Evolutionary conservation across 2,329 filamentous ascomycete species (phyloP).

Genomic region (Aspergillus calidoustus): DNA sequence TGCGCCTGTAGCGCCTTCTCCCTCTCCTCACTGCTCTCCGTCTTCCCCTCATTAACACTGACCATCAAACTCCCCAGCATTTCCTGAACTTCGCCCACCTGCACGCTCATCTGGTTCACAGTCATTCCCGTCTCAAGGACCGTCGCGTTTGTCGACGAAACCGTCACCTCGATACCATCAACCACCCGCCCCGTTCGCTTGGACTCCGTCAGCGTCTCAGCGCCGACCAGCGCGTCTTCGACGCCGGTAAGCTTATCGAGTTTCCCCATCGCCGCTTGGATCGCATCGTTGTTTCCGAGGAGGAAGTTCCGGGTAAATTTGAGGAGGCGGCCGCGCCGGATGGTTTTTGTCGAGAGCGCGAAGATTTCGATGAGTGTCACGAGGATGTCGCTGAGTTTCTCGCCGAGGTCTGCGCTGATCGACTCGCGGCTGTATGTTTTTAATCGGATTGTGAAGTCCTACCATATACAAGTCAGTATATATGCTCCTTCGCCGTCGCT

Average conservation of each 20-base stretch:
- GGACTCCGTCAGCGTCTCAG: conserved; percentile 26
- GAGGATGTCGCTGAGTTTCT: conserved; percentile 50
- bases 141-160: conserved; percentile 7
- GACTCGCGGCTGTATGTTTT: conserved; percentile 14
- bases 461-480: background rate
- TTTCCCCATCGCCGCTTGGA: conserved; percentile 46
- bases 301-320: conserved; percentile 50
- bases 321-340: conserved; percentile 46
- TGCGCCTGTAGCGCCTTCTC: conserved; percentile 1
- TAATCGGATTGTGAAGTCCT: conserved; percentile 21
- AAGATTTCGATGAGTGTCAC: conserved; percentile 53
- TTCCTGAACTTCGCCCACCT: conserved; percentile 16
- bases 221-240: conserved; percentile 51
- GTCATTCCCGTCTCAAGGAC: conserved; percentile 13
- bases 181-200: conserved; percentile 16
- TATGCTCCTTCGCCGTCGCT: no score
- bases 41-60: conserved; percentile 6
- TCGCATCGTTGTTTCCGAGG: conserved; percentile 46
- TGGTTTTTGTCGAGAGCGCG: conserved; percentile 49
- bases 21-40: conserved; percentile 1
- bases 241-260: conserved; percentile 48
- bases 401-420: conserved; percentile 23
- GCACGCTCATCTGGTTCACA: conserved; percentile 14
- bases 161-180: conserved; percentile 5
- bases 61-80: conserved; percentile 12